Conservation (phyloP, 768 basidiomycete genomes). For the Mycena alexandri region DNA sequence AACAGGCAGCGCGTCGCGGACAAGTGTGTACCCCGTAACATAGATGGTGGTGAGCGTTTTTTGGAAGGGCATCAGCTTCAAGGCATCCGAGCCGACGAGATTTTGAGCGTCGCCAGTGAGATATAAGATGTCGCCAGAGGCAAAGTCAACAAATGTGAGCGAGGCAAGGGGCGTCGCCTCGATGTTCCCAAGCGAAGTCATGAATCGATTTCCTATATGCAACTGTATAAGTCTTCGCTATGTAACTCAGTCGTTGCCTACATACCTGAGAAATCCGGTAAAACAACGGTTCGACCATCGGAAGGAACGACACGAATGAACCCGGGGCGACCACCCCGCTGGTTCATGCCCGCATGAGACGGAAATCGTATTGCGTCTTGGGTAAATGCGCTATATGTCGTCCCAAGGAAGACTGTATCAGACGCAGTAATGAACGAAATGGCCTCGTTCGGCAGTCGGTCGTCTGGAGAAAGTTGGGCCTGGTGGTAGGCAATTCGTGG, state of each 20-base stretch:
- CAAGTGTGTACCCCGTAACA: constrained; percentile 66
- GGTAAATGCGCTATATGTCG: constrained; percentile 57
- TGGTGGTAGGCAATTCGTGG: constrained; percentile 54
- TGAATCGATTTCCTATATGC: constrained; percentile 65
- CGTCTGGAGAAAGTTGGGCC: constrained; percentile 47
- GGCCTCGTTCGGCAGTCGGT: constrained; percentile 63
- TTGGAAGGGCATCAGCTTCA: constrained; percentile 67
- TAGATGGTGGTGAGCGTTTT: constrained; percentile 62
- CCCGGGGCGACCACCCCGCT: constrained; percentile 73
- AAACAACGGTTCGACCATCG: constrained; percentile 65
- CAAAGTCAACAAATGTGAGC: constrained; percentile 68
- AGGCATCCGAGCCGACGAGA: constrained; percentile 61
- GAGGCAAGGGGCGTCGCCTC: constrained; percentile 68
- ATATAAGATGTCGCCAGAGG: constrained; percentile 69
- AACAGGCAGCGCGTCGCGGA: constrained; percentile 67
- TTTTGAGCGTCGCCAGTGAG: constrained; percentile 69
- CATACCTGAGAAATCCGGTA: constrained; percentile 74
- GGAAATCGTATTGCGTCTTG: constrained; percentile 58
- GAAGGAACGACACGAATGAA: constrained; percentile 70
- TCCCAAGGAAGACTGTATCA: constrained; percentile 70
- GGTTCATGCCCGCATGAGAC: constrained; percentile 74
- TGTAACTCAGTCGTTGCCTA: constrained; percentile 23
- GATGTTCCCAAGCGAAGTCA: constrained; percentile 76
- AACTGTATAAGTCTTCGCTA: constrained; percentile 1
- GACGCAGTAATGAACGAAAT: constrained; percentile 60